Evolutionary conservation across 2,329 filamentous ascomycete genomes (phyloP), one percentile per base, ranked within the genome.

Genomic region (Fusarium guadeloupense): DNA sequence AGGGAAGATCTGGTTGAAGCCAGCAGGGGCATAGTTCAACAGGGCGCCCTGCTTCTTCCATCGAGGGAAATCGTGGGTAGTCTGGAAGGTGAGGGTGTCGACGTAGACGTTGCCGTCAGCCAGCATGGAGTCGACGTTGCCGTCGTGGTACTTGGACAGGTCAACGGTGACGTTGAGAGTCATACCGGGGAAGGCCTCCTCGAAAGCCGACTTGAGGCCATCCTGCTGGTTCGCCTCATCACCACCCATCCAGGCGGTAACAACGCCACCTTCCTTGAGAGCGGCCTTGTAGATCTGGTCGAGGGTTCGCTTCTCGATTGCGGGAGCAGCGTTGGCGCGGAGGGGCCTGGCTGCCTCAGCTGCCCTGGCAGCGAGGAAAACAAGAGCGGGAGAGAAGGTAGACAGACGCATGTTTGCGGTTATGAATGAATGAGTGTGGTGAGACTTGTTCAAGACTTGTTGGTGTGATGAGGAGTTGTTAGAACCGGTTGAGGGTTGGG

Each of bases 81-180:
- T 81, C 66, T 83, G 81, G 8, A 83, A 62, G 20, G 77, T 73
- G 31, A 78, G 69, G 54, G 76, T 77, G 62, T 85, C 83, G 20
- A 79, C 73, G 20, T 70, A 73, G 23, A 77, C 69, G 28, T 71
- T 72, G 13, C 71, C 64, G 14, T 57, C 48, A 4, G 74, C 76
- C 3, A 82, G 66, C 55, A 80, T 77, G 17, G 74, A 66, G 63
- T 85, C 80, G 21, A 84, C 67, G n/a, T 72, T 72, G 23, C 69
- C 72, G 58, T 83, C 79, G 63, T 82, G 81, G 64, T 84, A 85
- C 66, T 84, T 85, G 59, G 81, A 83, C 1, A 84, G 65, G 54
- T 84, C 81, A 48, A 84, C 80, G 2, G 81, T 83, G 35, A 83
- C 48, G 64, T 84, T 82, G n/a, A 84, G 74, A 4, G 75, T 80